phyloP scores from a whole-genome alignment of 2,329 filamentous ascomycete species.

The Cadophora gregata region DNA sequence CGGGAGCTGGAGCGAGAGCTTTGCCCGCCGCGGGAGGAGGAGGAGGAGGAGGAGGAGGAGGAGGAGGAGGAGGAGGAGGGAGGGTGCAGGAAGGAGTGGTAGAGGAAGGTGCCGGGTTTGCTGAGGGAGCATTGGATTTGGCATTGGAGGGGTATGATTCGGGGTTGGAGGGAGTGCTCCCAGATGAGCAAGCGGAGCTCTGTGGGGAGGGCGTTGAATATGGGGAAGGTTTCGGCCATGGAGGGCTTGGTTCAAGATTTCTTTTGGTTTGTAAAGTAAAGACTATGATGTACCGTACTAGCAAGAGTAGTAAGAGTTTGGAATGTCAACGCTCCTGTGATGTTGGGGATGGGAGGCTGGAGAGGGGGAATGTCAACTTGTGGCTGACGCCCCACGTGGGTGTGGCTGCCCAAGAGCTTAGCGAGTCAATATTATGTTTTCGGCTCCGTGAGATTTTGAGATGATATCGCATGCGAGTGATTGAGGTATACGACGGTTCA shows the following conservation, averaged over 20 bases:
- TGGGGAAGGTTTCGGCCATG: neutral
- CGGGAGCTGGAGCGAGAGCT: neutral
- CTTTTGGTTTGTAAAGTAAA: neutral
- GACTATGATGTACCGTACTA: neutral
- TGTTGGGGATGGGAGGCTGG: neutral
- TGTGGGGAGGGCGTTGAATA: neutral
- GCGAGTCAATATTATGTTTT: conserved; percentile 1
- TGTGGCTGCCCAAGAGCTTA: neutral
- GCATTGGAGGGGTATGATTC: conserved; percentile 17
- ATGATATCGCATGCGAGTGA: too few relatives aligned
- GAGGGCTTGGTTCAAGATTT: neutral
- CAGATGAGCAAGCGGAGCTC: conserved; percentile 15
- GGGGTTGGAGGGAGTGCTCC: neutral
- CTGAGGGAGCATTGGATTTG: conserved; percentile 14
- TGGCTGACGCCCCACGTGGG: neutral
- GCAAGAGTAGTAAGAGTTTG: neutral
- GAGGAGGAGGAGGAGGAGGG: neutral
- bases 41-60: conserved; percentile 8
- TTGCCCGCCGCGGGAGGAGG: neutral
- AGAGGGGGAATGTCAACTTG: neutral
- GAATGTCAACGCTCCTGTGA: neutral
- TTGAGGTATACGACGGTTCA: too few relatives aligned
- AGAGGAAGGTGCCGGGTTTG: conserved; percentile 13
- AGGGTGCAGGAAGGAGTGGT: conserved; percentile 13
- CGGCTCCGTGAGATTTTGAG: too few relatives aligned